Evolutionary conservation across 108 stramenopile species (phyloP), one percentile per base, ranked within the genome.

Genomic region (Nannochloropsis gaditana): DNA sequence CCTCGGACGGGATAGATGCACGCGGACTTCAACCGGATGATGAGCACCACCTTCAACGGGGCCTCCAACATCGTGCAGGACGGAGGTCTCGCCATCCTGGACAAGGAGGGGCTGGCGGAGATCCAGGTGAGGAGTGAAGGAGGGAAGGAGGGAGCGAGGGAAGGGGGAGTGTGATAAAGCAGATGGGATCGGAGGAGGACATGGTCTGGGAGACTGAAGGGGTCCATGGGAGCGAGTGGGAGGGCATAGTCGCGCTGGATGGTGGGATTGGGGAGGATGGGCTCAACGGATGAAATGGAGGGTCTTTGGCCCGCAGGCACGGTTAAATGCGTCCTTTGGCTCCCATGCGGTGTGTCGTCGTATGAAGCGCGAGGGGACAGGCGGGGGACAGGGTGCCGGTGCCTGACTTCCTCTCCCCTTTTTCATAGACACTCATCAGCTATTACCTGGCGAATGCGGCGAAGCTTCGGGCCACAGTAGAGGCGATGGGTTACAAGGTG

Each of bases 41-140:
- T 98, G 97, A 94, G 95, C 42, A 98, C 97, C 9, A 94, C 96
- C 43, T 98, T 98, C 93, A 98, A 98, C 87, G 97, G 97, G 44
- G 97, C 97, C 5, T 95, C 95, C 83, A 96, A 96, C 90, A 96
- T 98, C 92, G 96, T 97, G 5, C 97, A 98, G 90, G 91, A 90
- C 11, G 97, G 97, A 43, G 97, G 97, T 73, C 45, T 98, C 85
- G 95, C 97, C 21, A 96, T 96, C 91, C 91, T 96, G 82, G 95
- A 95, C 88, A 92, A 93, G 41, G 96, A 96, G 83, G 97, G 97
- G 83, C 90, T 95, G 88, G 92, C 86, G 50, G 97, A 98, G 91
- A 98, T 98, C 89, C 86, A 93, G 81, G 85, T 81, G n/a, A 73
- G 3, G 59, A 73, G n/a, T 0, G 8, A 73, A 8, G 59, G 5